Base-by-base conservation (phyloP, 1,284 basidiomycete genomes). In the Heterobasidion annosum region DNA sequence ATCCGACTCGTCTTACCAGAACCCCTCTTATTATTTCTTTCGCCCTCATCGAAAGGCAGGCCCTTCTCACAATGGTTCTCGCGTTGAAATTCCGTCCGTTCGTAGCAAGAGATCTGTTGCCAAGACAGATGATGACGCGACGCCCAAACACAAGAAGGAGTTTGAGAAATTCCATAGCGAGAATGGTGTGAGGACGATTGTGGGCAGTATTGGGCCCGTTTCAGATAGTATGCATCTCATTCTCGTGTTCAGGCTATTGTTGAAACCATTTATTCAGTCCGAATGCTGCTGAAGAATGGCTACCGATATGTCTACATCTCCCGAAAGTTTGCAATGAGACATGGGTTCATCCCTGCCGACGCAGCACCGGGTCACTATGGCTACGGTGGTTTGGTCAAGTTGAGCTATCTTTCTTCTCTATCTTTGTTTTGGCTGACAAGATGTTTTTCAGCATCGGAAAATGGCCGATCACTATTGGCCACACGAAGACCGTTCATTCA, bases 251-350 rank as follows among this genome's bases (percentile, higher is more conserved):
- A 53, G 42, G 43, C 34, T 45, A 46, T 48, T 18, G 35, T 53
- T 16, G 8, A 52, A 25, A 18, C 7, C 34, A 8, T 35, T 19
- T 6, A 6, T 49, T 45, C 58, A 92, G 91, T 94, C 0, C 84
- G 91, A 12, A 97, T 98, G 93, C 77, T 94, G 35, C 78, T 98
- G 63, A 96, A 94, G 73, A 79, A 82, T n/a, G 95, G 96, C 5
- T 91, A 99, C 70, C 78, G 92, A 32, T 86, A 96, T 64, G 94
- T 98, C 54, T 99, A 99, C 70, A 88, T 99, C 57, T 96, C 93
- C 18, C 82, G 96, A 57, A 87, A 88, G 65, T 99, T 99, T 67
- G 97, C 96, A 0, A 74, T 88, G 59, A 82, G 85, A 62, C 85
- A 98, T 67, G 88, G 88, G 0, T 94, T 99, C 66, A 91, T 98